Base-by-base conservation (phyloP, 495 filamentous ascomycete genomes). In the Hypoxylon trugodes region DNA sequence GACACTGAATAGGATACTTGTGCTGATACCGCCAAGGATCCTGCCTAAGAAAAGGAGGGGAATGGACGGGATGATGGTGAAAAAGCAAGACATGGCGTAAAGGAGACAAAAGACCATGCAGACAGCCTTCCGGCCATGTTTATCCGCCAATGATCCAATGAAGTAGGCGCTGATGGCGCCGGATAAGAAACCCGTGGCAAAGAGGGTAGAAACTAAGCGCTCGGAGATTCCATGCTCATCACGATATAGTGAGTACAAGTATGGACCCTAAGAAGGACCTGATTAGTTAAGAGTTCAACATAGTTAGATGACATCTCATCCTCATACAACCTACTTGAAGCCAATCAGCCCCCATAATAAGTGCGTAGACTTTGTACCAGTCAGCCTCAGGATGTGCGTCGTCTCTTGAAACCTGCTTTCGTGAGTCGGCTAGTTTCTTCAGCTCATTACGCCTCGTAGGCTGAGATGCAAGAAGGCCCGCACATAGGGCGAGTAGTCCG, bases 291-390 rank as follows among this genome's bases (percentile, higher is more conserved):
- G n/a, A n/a, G n/a, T 36, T 22, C 12, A 6, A 4, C 25, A 9
- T 26, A 21, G 2, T 5, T 43, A 28, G 10, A 21, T 12, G 15
- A 13, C 9, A 37, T 40, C 2, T 22, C 16, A n/a, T 37, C 46
- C 13, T 21, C 16, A 3, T 21, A 36, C 9, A 38, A 50, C 69
- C 61, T 65, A 78, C 78, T 72, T 86, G 81, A 36, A 84, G 73
- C 81, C 82, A 84, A 64, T 86, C 82, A n/a, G 82, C 76, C 57
- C 74, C 76, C 75, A 78, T 78, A 10, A 78, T 74, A 6, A 85
- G 79, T 24, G 71, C 73, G 51, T 84, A 86, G 6, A 80, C 81
- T 35, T 67, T 55, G 30, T 72, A 72, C 69, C 69, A 72, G 8
- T 54, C 16, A 2, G 22, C 15, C 60, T 72, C 69, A 13, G 69